Evolutionary conservation across 768 basidiomycete species (phyloP).

Genomic region (Rhizopogon rudus): DNA sequence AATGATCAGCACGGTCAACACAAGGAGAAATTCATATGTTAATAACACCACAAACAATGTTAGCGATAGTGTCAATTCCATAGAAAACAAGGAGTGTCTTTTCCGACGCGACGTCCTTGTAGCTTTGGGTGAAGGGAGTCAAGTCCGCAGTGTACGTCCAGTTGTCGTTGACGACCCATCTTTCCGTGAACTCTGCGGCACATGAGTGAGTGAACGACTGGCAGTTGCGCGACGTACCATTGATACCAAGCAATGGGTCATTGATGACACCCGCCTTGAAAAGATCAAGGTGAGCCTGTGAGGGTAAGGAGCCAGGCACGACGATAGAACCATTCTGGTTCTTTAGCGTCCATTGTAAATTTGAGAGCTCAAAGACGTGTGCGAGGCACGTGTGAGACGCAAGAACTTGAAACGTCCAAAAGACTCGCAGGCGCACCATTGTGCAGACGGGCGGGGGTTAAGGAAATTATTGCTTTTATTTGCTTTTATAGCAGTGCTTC

Average conservation of each 20-base stretch:
- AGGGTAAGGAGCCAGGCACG: slow-evolving; percentile 47
- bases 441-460: not conserved
- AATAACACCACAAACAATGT: slow-evolving; percentile 35
- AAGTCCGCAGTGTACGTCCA: slow-evolving; percentile 58
- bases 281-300: slow-evolving; percentile 52
- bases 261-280: slow-evolving; percentile 47
- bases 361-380: slow-evolving; percentile 37
- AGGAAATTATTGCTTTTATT: not conserved
- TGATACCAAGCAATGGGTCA: slow-evolving; percentile 48
- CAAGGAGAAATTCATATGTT: not conserved
- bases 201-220: not conserved
- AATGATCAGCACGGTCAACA: not conserved
- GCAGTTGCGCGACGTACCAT: slow-evolving; percentile 32
- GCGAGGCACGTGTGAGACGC: slow-evolving; percentile 10
- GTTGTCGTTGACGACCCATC: slow-evolving; percentile 52
- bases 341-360: slow-evolving; percentile 46
- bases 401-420: not conserved
- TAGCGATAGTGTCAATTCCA: slow-evolving; percentile 54
- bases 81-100: slow-evolving; percentile 47
- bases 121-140: slow-evolving; percentile 32
- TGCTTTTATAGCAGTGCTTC: no score
- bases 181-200: slow-evolving; percentile 42
- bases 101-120: slow-evolving; percentile 15
- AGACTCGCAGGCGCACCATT: not conserved
- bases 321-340: slow-evolving; percentile 50